These are phyloP conservation scores for Daldinia bambusicola DNA, from an alignment of 495 filamentous ascomycete genomes.

Conservation along the genomic window DNA sequence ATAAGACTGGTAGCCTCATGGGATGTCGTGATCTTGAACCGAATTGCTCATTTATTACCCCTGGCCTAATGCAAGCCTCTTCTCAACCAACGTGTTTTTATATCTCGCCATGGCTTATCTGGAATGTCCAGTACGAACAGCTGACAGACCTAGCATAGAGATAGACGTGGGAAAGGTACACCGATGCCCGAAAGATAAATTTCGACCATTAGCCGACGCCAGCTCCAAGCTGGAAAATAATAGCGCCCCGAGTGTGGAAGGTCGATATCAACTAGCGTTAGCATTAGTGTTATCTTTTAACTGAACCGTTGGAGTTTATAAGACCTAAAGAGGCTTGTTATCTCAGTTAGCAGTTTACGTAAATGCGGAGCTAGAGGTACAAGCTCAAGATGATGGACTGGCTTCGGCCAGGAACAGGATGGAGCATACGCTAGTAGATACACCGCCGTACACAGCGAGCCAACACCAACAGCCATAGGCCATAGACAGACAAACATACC, in stretches of 20 bases:
- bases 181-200: slow-evolving; percentile 27
- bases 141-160: slow-evolving; percentile 19
- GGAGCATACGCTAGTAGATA: neutral
- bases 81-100: slow-evolving; percentile 17
- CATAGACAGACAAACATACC: no score
- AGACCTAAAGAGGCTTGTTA: neutral
- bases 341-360: neutral
- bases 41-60: slow-evolving; percentile 28
- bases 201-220: slow-evolving; percentile 19
- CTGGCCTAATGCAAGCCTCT: slow-evolving; percentile 31
- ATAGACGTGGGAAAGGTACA: slow-evolving; percentile 15
- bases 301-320: neutral
- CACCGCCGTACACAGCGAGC: neutral
- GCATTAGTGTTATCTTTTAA: slow-evolving; percentile 9
- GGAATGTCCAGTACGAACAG: slow-evolving; percentile 21
- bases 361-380: slow-evolving; percentile 20
- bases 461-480: no score
- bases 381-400: slow-evolving; percentile 26
- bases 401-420: slow-evolving; percentile 17
- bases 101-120: slow-evolving; percentile 28
- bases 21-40: slow-evolving; percentile 9
- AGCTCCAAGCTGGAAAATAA: slow-evolving; percentile 15
- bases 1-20: neutral
- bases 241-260: slow-evolving; percentile 9
- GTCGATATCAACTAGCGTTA: slow-evolving; percentile 11